Conservation (phyloP, 495 filamentous ascomycete species). For the Annulohypoxylon stygium region DNA sequence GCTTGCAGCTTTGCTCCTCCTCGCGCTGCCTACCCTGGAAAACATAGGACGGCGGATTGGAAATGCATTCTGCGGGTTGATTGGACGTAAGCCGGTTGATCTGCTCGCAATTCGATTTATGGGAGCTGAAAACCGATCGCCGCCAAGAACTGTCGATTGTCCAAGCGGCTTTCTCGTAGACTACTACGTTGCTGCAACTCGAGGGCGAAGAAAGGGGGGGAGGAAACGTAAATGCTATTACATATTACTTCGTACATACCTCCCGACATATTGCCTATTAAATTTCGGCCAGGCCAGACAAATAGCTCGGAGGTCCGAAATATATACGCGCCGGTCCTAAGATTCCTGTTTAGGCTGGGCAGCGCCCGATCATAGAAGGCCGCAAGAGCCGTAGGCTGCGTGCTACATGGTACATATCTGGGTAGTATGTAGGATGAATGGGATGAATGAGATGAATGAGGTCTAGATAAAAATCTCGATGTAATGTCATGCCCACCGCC, state of each 20-base stretch:
- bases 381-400: slow-evolving; percentile 3
- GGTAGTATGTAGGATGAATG: too few species aligned
- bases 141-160: slow-evolving; percentile 18
- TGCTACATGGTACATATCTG: too few species aligned
- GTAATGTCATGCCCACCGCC: slow-evolving; percentile 4
- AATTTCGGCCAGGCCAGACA: slow-evolving; percentile 23
- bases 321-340: slow-evolving; percentile 24
- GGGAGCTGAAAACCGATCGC: slow-evolving; percentile 42
- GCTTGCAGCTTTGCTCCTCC: slow-evolving; percentile 39
- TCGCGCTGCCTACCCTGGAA: slow-evolving; percentile 33
- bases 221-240: slow-evolving; percentile 14
- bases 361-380: slow-evolving; percentile 23
- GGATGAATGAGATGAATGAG: slow-evolving; percentile 10
- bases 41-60: slow-evolving; percentile 21
- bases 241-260: neutral
- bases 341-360: slow-evolving; percentile 35
- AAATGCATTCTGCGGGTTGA: slow-evolving; percentile 32
- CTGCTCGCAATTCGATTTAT: slow-evolving; percentile 29
- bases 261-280: neutral
- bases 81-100: slow-evolving; percentile 29
- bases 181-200: slow-evolving; percentile 12
- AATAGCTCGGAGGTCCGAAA: slow-evolving; percentile 38
- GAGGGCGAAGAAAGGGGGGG: slow-evolving; percentile 6
- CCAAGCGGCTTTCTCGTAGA: slow-evolving; percentile 18
- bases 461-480: neutral